Conservation (phyloP, 257 asterid species). For the Solanum dulcamara region DNA sequence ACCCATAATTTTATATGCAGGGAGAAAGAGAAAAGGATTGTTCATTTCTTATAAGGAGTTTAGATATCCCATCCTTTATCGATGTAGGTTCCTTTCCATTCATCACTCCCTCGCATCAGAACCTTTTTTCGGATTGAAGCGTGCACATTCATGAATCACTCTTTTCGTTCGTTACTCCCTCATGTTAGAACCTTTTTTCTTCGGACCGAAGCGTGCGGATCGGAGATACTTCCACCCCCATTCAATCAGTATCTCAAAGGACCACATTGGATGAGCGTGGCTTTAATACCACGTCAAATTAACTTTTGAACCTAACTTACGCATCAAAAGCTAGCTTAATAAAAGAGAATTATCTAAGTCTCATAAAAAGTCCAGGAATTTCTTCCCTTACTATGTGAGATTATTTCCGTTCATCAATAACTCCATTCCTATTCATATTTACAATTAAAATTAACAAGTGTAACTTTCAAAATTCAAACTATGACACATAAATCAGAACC, state of each 20-base stretch:
- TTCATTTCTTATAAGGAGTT: neutral
- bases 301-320: neutral
- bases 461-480: neutral
- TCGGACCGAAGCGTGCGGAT: neutral
- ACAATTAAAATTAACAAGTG: neutral
- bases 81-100: neutral
- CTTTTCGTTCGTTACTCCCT: neutral
- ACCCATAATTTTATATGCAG: neutral
- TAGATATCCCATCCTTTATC: neutral
- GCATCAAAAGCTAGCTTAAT: neutral
- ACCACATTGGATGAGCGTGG: neutral
- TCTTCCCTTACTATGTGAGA: no score
- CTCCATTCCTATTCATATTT: neutral
- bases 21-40: neutral
- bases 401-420: neutral
- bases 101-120: neutral
- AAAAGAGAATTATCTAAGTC: no score
- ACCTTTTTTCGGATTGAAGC: neutral
- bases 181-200: neutral
- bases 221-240: no score
- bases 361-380: neutral
- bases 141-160: neutral
- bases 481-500: neutral
- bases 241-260: neutral
- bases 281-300: no score